A percentile compares a stretch with the other conserved stretches of the same genome.
Evolutionary conservation across 805 yeast species (phyloP).

Genomic region (Candida ponderosae): DNA sequence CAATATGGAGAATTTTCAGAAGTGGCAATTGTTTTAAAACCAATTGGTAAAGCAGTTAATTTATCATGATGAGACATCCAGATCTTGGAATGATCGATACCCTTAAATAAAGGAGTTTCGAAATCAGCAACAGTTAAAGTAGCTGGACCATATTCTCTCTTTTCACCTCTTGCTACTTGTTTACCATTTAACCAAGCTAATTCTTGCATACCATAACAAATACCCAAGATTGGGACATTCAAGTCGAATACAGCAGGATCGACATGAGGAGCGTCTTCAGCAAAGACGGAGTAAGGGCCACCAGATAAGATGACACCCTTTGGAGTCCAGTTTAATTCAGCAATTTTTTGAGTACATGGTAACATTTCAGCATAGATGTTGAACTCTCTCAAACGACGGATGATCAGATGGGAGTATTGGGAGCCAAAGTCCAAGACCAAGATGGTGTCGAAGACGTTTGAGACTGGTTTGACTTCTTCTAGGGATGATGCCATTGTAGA

Average conservation of each 20-base stretch:
- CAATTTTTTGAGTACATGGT: slow-evolving; percentile 96
- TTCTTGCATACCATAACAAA: slow-evolving; percentile 99
- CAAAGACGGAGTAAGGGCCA: slow-evolving; percentile 97
- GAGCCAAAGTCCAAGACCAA: slow-evolving; percentile 97
- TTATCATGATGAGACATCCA: slow-evolving; percentile 99
- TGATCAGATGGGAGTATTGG: slow-evolving; percentile 93
- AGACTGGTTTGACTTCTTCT: slow-evolving; percentile 44
- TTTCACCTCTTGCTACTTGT: slow-evolving; percentile 87
- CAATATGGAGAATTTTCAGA: slow-evolving; percentile 94
- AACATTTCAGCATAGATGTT: slow-evolving; percentile 98
- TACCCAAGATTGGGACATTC: slow-evolving; percentile 91
- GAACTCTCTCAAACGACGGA: slow-evolving; percentile 96
- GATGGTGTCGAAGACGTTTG: slow-evolving; percentile 91
- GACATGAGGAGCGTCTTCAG: slow-evolving; percentile 93
- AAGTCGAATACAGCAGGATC: slow-evolving; percentile 89
- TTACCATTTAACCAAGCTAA: slow-evolving; percentile 96
- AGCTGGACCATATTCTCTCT: slow-evolving; percentile 98
- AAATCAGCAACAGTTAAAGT: slow-evolving; percentile 68
- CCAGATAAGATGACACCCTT: slow-evolving; percentile 95
- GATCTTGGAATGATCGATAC: slow-evolving; percentile 88
- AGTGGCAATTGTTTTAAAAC: slow-evolving; percentile 82
- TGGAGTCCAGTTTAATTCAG: slow-evolving; percentile 89
- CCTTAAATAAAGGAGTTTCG: slow-evolving; percentile 68
- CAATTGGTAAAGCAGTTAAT: slow-evolving; percentile 81
- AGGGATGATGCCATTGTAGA: background rate